These are phyloP conservation scores for Lagenaria siceraria DNA, from an alignment of 306 rosid genomes.

Conservation along the genomic window DNA sequence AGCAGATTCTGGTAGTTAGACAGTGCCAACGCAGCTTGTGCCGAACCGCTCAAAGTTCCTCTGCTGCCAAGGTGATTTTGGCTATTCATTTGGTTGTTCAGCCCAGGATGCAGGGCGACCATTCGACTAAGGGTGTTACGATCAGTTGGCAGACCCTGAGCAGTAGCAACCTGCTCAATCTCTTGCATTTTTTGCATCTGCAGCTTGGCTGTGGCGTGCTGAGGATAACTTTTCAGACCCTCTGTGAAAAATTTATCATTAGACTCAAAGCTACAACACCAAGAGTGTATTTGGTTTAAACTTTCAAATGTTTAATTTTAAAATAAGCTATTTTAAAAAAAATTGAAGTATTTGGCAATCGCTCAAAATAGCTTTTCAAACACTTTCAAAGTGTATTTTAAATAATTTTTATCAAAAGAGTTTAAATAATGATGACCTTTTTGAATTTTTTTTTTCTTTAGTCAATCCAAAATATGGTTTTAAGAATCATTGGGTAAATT, in stretches of 20 bases:
- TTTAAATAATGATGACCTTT: too few relatives aligned
- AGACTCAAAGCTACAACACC: neutral
- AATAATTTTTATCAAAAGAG: too few relatives aligned
- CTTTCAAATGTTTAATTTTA: too few relatives aligned
- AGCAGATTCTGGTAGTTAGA: conserved; percentile 63
- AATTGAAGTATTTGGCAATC: too few relatives aligned
- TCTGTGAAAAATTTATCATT: conserved; percentile 31
- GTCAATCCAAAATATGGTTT: neutral
- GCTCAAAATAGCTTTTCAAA: too few relatives aligned
- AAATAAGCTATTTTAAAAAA: too few relatives aligned
- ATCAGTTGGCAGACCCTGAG: conserved; percentile 76
- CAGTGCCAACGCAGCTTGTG: conserved; percentile 67
- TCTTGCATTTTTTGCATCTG: conserved; percentile 92
- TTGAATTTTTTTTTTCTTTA: too few relatives aligned
- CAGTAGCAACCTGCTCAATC: conserved; percentile 76
- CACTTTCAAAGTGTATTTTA: too few relatives aligned
- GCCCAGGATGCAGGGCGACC: conserved; percentile 61
- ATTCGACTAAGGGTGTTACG: conserved; percentile 59
- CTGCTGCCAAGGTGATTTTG: conserved; percentile 41
- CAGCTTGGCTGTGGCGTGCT: conserved; percentile 50
- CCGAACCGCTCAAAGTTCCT: conserved; percentile 62
- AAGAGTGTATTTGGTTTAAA: too few relatives aligned
- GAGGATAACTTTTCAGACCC: conserved; percentile 83
- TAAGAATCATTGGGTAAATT: neutral
- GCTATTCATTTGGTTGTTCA: conserved; percentile 48